Evolutionary conservation across 345 rosid genomes (phyloP), one percentile per base, ranked within the genome.

Genomic region (Gossypium longicalyx): DNA sequence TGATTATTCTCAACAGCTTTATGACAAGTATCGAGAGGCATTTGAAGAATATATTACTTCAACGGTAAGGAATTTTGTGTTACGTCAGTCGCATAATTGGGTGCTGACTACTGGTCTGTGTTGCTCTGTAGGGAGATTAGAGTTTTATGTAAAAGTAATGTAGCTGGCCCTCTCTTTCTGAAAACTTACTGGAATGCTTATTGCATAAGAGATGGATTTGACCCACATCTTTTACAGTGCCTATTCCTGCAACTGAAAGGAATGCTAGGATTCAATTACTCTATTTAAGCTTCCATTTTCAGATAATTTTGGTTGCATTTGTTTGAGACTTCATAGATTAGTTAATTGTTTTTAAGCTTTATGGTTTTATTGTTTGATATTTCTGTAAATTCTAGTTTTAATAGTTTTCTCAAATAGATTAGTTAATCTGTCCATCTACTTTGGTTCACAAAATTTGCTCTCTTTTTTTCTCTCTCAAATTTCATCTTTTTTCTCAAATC

Each of bases 1-100:
- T 77, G 90, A 94, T 75, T 94, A 89, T 74, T 90, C 97, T 12
- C 91, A 89, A 73, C 94, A 91, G 85, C 90, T 92, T 34, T 94
- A 94, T 81, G 93, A 87, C 69, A 92, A 92, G 83, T 94, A 87
- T 77, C 80, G 75, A 57, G 93, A 89, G 80, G 82, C 92, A 2
- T 85, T 94, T 79, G 83, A 87, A 70, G 95, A 83, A 23, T 91
- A 94, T 29, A 89, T 92, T 58, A 74, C 23, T 74, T 84, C 93
- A 34, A 76, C 83, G 13, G 98, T 94, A 70, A 85, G 97, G 66
- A 76, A 65, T 65, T 62, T 71, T 29, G 43, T 25, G 22, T 27
- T 23, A 2, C 13, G 64, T 59, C 29, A 12, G 15, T 34, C 38
- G 12, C 25, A 16, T 22, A 3, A 17, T 54, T 12, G 13, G 60